Evolutionary conservation across 106 monocot genomes (phyloP).

Genomic region (Amphibolis antarctica): DNA sequence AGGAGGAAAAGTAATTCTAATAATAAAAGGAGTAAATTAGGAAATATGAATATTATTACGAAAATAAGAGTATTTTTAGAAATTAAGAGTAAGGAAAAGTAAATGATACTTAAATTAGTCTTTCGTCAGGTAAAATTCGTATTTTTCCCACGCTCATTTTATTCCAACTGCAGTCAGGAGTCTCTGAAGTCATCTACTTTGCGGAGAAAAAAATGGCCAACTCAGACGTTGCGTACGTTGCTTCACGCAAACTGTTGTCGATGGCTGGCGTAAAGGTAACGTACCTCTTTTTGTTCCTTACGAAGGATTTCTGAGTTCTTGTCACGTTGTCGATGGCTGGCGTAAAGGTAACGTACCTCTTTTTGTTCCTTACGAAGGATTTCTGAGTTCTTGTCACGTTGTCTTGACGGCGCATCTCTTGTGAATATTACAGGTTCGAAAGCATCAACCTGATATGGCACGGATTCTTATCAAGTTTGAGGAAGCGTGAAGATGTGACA

Average conservation of each 20-base stretch:
- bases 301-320: neutral
- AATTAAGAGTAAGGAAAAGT: too few relatives aligned
- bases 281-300: too few relatives aligned
- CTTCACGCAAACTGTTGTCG: conserved; percentile 69
- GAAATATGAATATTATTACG: too few relatives aligned
- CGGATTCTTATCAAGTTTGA: conserved; percentile 60
- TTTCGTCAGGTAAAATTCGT: neutral
- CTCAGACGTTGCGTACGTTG: conserved; percentile 47
- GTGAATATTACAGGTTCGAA: conserved; percentile 49
- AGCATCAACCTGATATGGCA: conserved; percentile 69
- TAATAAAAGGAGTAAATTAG: too few relatives aligned
- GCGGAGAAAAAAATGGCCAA: conserved; percentile 65
- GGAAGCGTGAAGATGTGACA: conserved; percentile 24
- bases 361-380: neutral
- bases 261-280: conserved; percentile 89
- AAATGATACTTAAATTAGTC: too few relatives aligned
- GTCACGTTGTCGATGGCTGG: conserved; percentile 57
- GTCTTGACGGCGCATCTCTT: neutral
- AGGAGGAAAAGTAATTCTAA: too few relatives aligned
- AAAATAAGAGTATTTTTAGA: too few relatives aligned
- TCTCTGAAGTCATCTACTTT: conserved; percentile 93
- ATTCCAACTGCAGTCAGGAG: conserved; percentile 56
- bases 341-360: conserved; percentile 54
- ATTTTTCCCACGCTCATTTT: neutral
- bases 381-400: neutral